These are phyloP conservation scores for Santalum album DNA, from an alignment of 164 flowering plant genomes.

Conservation along the genomic window DNA sequence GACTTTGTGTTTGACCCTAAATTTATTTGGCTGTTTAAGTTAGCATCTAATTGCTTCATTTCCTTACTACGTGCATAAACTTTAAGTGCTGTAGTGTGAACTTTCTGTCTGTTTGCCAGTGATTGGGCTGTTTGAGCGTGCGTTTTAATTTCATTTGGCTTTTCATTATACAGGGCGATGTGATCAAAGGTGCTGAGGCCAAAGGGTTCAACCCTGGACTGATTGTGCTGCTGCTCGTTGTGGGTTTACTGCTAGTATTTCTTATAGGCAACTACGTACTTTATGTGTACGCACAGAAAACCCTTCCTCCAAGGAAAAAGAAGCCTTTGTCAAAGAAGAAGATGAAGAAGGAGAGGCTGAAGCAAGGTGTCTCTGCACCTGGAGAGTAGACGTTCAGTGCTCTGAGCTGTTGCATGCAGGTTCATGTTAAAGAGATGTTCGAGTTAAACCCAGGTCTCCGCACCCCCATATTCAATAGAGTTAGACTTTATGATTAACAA, in stretches of 20 bases:
- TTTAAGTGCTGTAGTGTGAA: not conserved
- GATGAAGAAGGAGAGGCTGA: slow-evolving; percentile 88
- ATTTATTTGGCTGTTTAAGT: no score
- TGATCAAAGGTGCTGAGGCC: slow-evolving; percentile 25
- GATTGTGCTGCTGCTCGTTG: slow-evolving; percentile 81
- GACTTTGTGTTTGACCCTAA: no score
- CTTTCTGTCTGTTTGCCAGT: no score
- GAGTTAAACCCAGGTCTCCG: no score
- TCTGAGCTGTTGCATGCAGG: not conserved
- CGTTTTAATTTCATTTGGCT: not conserved
- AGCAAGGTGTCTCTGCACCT: slow-evolving; percentile 96
- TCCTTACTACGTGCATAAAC: no score
- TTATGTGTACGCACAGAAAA: slow-evolving; percentile 81
- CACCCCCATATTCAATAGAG: no score
- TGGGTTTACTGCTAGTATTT: slow-evolving; percentile 53
- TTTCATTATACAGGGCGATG: slow-evolving; percentile 24
- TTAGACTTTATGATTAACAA: no score
- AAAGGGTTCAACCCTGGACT: slow-evolving; percentile 88
- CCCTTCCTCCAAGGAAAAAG: slow-evolving; percentile 83
- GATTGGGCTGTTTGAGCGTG: no score
- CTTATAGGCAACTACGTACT: slow-evolving; percentile 70
- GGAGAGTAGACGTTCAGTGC: slow-evolving; percentile 54
- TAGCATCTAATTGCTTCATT: no score
- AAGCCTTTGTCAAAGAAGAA: slow-evolving; percentile 98
- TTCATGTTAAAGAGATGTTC: not conserved